A percentile compares a stretch with the other conserved stretches of the same genome.
These are phyloP conservation scores for Pythium periplocum DNA, from an alignment of 352 stramenopile genomes.

Conservation along the genomic window DNA sequence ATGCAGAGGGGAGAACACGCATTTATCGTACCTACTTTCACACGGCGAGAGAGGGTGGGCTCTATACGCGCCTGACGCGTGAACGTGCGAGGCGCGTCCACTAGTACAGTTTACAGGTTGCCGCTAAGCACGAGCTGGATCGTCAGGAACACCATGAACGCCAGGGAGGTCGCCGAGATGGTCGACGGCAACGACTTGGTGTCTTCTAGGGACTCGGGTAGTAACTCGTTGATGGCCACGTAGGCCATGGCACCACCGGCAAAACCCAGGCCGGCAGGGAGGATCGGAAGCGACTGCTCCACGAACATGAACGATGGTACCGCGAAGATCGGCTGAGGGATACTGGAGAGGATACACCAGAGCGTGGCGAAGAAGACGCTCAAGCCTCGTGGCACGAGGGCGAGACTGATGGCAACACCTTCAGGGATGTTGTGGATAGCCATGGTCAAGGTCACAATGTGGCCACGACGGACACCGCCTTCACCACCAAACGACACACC, in stretches of 20 bases:
- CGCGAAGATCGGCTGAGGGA: conserved; percentile 96
- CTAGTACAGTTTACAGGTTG: conserved; percentile 14
- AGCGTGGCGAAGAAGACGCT: conserved; percentile 80
- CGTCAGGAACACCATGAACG: conserved; percentile 80
- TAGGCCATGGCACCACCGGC: conserved; percentile 96
- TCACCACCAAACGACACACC: conserved; percentile 96
- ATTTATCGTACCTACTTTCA: too few species aligned
- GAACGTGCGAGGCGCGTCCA: too few species aligned
- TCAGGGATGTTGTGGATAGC: conserved; percentile 99
- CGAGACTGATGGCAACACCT: conserved; percentile 93
- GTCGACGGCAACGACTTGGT: conserved; percentile 74
- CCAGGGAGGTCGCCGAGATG: conserved; percentile 55
- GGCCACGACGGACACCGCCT: conserved; percentile 89
- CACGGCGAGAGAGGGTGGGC: too few species aligned
- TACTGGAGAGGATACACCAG: conserved; percentile 90
- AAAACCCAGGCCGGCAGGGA: conserved; percentile 95
- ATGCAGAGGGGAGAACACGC: too few species aligned
- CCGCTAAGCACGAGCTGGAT: conserved; percentile 77
- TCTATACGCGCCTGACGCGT: too few species aligned
- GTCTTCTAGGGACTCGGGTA: conserved; percentile 81
- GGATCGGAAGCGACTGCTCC: conserved; percentile 91
- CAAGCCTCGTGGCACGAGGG: conserved; percentile 91
- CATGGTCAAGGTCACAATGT: conserved; percentile 97
- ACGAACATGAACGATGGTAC: conserved; percentile 94
- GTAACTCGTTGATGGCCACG: conserved; percentile 87